phyloP scores from a whole-genome alignment of 352 stramenopile species.

The Phytopythium boreale region DNA sequence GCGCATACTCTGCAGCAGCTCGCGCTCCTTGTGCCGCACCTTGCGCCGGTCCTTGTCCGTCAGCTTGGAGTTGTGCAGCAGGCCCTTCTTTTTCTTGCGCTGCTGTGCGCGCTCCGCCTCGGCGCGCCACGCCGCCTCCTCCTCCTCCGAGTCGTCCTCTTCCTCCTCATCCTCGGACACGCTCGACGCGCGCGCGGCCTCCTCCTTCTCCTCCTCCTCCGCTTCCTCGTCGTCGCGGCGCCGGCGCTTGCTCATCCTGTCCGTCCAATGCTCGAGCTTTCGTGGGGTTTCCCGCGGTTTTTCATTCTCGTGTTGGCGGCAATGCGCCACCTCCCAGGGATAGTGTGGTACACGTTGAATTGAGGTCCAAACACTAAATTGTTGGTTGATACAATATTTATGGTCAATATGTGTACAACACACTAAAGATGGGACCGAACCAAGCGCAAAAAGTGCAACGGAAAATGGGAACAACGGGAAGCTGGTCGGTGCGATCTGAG shows the following conservation, averaged over 20 bases:
- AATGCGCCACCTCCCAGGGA: background rate
- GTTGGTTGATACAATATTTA: too few relatives aligned
- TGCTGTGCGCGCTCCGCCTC: constrained; percentile 7
- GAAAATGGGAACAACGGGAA: too few relatives aligned
- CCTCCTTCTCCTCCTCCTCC: constrained; percentile 5
- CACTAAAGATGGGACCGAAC: too few relatives aligned
- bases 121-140: background rate
- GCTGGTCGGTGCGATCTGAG: too few relatives aligned
- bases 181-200: constrained; percentile 9
- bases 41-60: constrained; percentile 68
- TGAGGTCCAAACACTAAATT: background rate
- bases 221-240: background rate
- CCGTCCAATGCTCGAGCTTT: background rate
- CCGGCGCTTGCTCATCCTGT: constrained; percentile 2
- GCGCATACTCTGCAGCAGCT: constrained; percentile 69
- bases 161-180: constrained; percentile 8
- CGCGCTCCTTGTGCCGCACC: constrained; percentile 73
- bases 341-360: background rate
- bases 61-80: constrained; percentile 67
- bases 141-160: constrained; percentile 13
- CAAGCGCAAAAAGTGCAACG: too few relatives aligned
- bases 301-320: background rate
- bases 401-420: too few relatives aligned
- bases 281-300: constrained; percentile 4
- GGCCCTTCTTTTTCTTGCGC: constrained; percentile 28